Base-by-base conservation (phyloP, 1,284 basidiomycete genomes). In the Leccinum subspadiceum region DNA sequence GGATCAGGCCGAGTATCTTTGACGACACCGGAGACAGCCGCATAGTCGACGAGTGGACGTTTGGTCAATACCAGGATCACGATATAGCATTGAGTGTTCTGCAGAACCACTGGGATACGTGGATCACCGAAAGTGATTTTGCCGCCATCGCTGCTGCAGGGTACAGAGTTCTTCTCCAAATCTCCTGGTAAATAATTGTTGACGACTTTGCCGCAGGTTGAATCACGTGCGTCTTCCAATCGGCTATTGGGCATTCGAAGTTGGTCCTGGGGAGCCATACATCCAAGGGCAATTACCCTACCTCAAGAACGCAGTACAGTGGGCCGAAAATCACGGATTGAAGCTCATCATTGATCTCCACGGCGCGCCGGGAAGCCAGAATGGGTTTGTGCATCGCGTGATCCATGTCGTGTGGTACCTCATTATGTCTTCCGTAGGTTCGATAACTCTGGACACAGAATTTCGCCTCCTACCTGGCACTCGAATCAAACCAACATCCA, bases 221-320 rank as follows among this genome's bases (percentile, higher is more conserved):
- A 93, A 93, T 72, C 92, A 93, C 72, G 90, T 94, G 62, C 85
- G 94, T 41, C 77, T 97, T 44, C 94, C 94, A 2, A 91, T 97
- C 63, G 92, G 92, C 22, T 94, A 89, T 73, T 97, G 95, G 95
- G 94, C 94, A 1, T 94, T 92, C 66, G 91, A 95, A 57, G 85
- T 92, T 22, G 82, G 83, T 15, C 77, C 77, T 4, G 93, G 89
- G 8, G 93, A 96, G 69, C 94, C 93, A 0, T 97, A 86, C 76
- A 84, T 94, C 64, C 85, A 88, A 77, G 92, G 93, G 17, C 90
- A 93, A 72, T 75, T 89, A 52, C 79, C 85, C 17, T 93, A 90
- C 75, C 76, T 92, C n/a, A 70, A 79, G 62, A 81, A 84, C 54
- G 94, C 93, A 0, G 83, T 93, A 48, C 75, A 73, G 2, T 97